phyloP scores from a whole-genome alignment of 768 basidiomycete genomes.

The Leccinellum albellum region DNA sequence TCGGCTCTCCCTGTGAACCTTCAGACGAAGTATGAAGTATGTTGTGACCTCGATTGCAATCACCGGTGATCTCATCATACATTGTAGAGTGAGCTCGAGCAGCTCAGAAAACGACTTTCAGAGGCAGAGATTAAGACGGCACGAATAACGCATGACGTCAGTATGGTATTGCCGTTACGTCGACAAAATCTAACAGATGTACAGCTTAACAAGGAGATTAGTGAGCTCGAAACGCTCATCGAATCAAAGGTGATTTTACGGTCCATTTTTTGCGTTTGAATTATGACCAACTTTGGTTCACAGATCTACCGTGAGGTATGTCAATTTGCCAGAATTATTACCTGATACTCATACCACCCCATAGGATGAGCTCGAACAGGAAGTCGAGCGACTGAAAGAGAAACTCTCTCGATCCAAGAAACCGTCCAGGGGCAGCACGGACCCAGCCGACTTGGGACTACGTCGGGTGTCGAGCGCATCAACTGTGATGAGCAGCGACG shows the following conservation, averaged over 20 bases:
- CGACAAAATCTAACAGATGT: constrained; percentile 1
- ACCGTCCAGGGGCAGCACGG: constrained; percentile 45
- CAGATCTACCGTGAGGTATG: constrained; percentile 83
- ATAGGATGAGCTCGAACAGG: constrained; percentile 84
- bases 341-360: constrained; percentile 11
- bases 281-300: constrained; percentile 4
- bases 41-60: constrained; percentile 8
- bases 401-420: constrained; percentile 61
- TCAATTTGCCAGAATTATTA: neutral
- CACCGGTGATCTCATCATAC: neutral
- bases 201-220: constrained; percentile 87
- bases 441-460: constrained; percentile 31
- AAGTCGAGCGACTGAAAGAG: constrained; percentile 72
- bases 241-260: constrained; percentile 72
- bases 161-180: constrained; percentile 19
- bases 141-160: constrained; percentile 62
- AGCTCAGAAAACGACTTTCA: constrained; percentile 61
- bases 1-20: constrained; percentile 26
- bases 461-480: constrained; percentile 20
- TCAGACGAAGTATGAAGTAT: constrained; percentile 53
- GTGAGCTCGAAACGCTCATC: constrained; percentile 88
- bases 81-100: constrained; percentile 60
- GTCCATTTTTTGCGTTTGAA: neutral
- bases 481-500: constrained; percentile 23
- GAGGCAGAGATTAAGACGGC: constrained; percentile 77